These are phyloP conservation scores for Populus ilicifolia DNA, from an alignment of 345 rosid species.

Conservation along the genomic window DNA sequence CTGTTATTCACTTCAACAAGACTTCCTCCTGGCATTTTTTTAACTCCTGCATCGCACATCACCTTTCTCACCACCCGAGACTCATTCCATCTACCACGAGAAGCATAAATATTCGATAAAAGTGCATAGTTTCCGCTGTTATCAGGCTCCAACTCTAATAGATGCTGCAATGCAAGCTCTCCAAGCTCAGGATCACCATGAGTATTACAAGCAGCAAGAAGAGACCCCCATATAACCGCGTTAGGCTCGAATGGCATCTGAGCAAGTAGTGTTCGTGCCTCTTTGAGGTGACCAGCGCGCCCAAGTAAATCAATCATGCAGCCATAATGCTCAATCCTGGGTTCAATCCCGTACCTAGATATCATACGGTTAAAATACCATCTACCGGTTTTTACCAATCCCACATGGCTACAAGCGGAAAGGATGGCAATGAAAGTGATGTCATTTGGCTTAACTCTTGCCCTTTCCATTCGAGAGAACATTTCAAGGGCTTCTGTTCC, in stretches of 20 bases:
- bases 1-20: conserved; percentile 46
- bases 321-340: conserved; percentile 66
- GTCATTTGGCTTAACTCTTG: conserved; percentile 45
- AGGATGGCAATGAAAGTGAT: conserved; percentile 71
- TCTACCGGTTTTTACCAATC: conserved; percentile 51
- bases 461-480: conserved; percentile 59
- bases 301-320: conserved; percentile 69
- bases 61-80: conserved; percentile 50
- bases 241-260: conserved; percentile 64
- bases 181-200: conserved; percentile 56
- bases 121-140: conserved; percentile 77
- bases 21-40: conserved; percentile 66
- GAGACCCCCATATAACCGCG: conserved; percentile 78
- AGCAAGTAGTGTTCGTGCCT: conserved; percentile 44
- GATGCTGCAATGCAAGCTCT: conserved; percentile 49
- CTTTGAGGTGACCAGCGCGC: conserved; percentile 56
- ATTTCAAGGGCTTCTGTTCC: conserved; percentile 61
- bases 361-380: conserved; percentile 45
- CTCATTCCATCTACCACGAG: conserved; percentile 60
- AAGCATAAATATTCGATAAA: conserved; percentile 51
- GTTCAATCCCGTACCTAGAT: conserved; percentile 37
- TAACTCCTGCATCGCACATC: conserved; percentile 58
- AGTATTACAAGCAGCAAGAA: conserved; percentile 62
- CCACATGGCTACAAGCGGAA: conserved; percentile 71
- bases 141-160: conserved; percentile 58